A percentile compares a stretch with the other conserved stretches of the same genome.
phyloP scores from a whole-genome alignment of 768 basidiomycete species.

The Podaxis mareebaensis region DNA sequence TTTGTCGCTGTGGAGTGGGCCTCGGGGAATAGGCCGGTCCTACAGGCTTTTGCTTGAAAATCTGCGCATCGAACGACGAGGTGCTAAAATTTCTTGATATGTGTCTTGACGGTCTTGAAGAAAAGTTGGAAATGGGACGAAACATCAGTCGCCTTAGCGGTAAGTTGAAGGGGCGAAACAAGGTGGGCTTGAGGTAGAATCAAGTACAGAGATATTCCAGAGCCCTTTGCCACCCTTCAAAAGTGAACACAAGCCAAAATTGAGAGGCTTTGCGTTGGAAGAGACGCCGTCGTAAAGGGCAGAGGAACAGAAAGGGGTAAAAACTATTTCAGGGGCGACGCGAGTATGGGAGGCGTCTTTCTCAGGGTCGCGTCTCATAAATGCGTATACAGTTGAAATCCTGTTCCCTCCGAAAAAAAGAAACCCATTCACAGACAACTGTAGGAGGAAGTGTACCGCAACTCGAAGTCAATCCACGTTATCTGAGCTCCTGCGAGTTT shows the following conservation, averaged over 20 bases:
- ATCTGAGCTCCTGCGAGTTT: too few relatives aligned
- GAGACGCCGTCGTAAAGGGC: not conserved
- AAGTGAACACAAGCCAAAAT: not conserved
- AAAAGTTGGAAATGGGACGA: slow-evolving; percentile 4
- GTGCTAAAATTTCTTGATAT: not conserved
- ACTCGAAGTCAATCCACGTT: too few relatives aligned
- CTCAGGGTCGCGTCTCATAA: slow-evolving; percentile 12
- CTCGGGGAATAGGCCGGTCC: not conserved
- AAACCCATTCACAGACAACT: not conserved
- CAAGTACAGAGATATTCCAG: not conserved
- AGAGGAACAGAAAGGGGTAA: slow-evolving; percentile 1
- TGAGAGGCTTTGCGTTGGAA: not conserved
- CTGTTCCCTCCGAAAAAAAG: not conserved
- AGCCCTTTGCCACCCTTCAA: not conserved
- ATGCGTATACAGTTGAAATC: not conserved
- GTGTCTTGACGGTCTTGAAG: slow-evolving; percentile 3
- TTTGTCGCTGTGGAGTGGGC: not conserved
- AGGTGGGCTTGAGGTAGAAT: not conserved
- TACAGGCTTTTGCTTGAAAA: slow-evolving; percentile 10
- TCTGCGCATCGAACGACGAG: slow-evolving; percentile 6
- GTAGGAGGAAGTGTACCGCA: not conserved
- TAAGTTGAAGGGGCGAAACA: not conserved
- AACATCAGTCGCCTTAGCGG: not conserved
- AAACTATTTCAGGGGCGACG: not conserved
- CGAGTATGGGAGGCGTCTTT: not conserved